Evolutionary conservation across 2,329 filamentous ascomycete species (phyloP), one percentile per base, ranked within the genome.

Genomic region (Chrysoporthe austroafricana): DNA sequence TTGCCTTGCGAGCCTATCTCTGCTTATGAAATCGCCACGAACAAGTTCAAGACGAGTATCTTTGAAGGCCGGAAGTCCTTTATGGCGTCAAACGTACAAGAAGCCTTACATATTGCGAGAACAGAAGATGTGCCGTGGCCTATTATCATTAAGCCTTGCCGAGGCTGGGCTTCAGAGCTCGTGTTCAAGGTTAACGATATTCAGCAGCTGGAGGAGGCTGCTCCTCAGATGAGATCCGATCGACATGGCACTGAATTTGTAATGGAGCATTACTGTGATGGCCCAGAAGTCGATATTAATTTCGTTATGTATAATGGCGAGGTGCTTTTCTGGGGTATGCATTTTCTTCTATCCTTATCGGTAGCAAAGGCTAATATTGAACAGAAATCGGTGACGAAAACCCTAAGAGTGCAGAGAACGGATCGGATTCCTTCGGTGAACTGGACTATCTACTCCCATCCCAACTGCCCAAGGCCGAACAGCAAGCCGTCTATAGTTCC

Each of bases 281-380:
- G 76, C 2, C 76, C 76, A 2, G 76, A 77, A 59, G 71, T 77
- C 3, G 74, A 77, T 66, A 72, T 69, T 14, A 77, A 77, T 64
- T 70, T 77, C 36, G 71, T 75, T 3, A 63, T 77, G 14, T 65
- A 59, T 14, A 70, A 77, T 62, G 73, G 73, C 5, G 69, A 77
- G 56, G 26, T 77, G 7, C 62, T 77, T 8, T 77, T 77, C 67
- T 68, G 44, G 16, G 44, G 44, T 18, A 5, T 46, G 44, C 44
- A 44, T 44, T 44, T 44, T 44, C 43, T 16, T 44, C 43, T 44
- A 44, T 44, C 43, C 11, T 13, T 44, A 44, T 44, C 3, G 11
- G 14, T 44, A 13, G 14, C 43, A 44, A 44, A 44, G 43, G 43
- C 43, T 44, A 44, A 44, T 44, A 18, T 44, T 14, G 43, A 44